These are phyloP conservation scores for Kazachstania sp. DNA, from an alignment of 1,139 yeast genomes.

Conservation along the genomic window DNA sequence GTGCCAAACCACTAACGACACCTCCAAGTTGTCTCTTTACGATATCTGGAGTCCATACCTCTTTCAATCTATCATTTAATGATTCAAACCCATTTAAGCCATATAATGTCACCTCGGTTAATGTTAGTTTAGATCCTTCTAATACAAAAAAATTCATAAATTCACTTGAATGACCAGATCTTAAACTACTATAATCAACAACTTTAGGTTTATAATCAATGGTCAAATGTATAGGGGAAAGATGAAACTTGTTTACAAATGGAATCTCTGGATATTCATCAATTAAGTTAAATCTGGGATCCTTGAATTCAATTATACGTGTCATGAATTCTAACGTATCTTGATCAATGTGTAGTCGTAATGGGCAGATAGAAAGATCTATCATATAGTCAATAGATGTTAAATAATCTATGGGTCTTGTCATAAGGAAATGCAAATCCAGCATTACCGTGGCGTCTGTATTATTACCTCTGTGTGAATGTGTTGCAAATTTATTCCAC, in stretches of 20 bases:
- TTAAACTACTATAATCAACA: slow-evolving; percentile 71
- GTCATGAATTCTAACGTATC: slow-evolving; percentile 80
- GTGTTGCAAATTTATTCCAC: slow-evolving; percentile 79
- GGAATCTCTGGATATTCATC: slow-evolving; percentile 48
- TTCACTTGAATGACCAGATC: slow-evolving; percentile 81
- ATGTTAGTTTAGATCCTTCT: slow-evolving; percentile 69
- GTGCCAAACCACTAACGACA: slow-evolving; percentile 74
- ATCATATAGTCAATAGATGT: slow-evolving; percentile 65
- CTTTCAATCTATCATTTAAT: slow-evolving; percentile 47
- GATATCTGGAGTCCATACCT: slow-evolving; percentile 82
- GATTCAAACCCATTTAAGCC: slow-evolving; percentile 71
- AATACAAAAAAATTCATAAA: slow-evolving; percentile 79
- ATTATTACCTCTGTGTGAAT: slow-evolving; percentile 51
- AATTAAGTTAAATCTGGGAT: slow-evolving; percentile 54
- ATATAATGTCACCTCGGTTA: slow-evolving; percentile 54
- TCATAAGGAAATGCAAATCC: slow-evolving; percentile 44
- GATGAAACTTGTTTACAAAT: slow-evolving; percentile 60
- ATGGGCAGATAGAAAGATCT: slow-evolving; percentile 53
- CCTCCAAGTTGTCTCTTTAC: slow-evolving; percentile 69
- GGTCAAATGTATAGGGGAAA: slow-evolving; percentile 54
- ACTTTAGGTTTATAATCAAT: slow-evolving; percentile 90
- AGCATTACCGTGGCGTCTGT: slow-evolving; percentile 49
- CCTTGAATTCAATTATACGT: slow-evolving; percentile 75
- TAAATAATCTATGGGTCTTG: slow-evolving; percentile 55
- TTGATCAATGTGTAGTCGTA: slow-evolving; percentile 82